Conservation (phyloP, 2,329 filamentous ascomycete species). For the Fonsecaea pugnacius region DNA sequence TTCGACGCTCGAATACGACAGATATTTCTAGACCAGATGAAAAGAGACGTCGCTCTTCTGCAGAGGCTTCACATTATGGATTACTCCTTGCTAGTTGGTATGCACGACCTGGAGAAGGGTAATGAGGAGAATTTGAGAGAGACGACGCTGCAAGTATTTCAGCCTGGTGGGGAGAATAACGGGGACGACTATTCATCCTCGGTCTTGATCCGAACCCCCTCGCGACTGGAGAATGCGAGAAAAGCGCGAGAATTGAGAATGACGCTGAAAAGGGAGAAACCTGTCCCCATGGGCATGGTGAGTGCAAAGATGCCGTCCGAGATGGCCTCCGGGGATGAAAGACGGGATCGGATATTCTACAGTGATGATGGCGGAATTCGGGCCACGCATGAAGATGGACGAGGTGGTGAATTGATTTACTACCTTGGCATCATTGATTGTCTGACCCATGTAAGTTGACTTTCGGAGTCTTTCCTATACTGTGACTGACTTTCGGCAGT, state of each 20-base stretch:
- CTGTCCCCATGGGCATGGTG: constrained; percentile 86
- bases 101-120: constrained; percentile 85
- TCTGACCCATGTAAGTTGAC: constrained; percentile 80
- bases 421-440: constrained; percentile 99
- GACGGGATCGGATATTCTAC: constrained; percentile 83
- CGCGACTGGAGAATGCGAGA: constrained; percentile 85
- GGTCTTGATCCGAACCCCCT: constrained; percentile 83
- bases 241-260: constrained; percentile 90
- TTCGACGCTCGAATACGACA: constrained; percentile 86
- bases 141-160: constrained; percentile 92
- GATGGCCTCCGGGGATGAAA: constrained; percentile 68
- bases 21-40: constrained; percentile 85
- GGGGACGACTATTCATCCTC: constrained; percentile 59
- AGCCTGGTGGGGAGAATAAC: constrained; percentile 75
- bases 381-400: constrained; percentile 88
- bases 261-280: constrained; percentile 89
- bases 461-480: background rate
- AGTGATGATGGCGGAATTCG: constrained; percentile 90
- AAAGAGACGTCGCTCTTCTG: constrained; percentile 81
- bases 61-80: constrained; percentile 97
- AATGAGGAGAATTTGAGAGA: constrained; percentile 92
- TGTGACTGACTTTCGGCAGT: constrained; percentile 58
- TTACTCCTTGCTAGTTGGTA: constrained; percentile 91
- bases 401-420: constrained; percentile 87
- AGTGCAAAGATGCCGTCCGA: constrained; percentile 88